Conservation (phyloP, 2,329 filamentous ascomycete genomes). For the Xylariaceae sp. region DNA sequence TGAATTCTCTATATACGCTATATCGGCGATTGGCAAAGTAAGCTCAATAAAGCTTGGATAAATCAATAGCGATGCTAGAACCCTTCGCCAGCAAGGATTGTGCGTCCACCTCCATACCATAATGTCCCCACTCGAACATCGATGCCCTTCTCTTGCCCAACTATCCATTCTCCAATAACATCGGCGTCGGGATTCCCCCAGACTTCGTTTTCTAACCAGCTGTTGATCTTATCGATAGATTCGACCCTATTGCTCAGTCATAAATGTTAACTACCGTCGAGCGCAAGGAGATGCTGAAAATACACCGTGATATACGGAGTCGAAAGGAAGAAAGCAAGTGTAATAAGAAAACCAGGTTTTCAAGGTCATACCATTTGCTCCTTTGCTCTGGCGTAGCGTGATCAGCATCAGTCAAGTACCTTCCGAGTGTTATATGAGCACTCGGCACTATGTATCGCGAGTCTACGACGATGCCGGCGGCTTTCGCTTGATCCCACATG, state of each 20-base stretch:
- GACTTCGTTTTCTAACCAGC: slow-evolving; percentile 66
- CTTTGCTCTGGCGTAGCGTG: slow-evolving; percentile 59
- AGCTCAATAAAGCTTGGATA: too few relatives aligned
- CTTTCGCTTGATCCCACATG: slow-evolving; percentile 60
- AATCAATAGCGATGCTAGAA: slow-evolving; percentile 39
- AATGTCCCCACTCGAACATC: slow-evolving; percentile 71
- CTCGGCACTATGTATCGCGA: slow-evolving; percentile 86
- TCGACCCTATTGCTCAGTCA: slow-evolving; percentile 39
- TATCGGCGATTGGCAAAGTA: too few relatives aligned
- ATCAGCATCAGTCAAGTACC: slow-evolving; percentile 71
- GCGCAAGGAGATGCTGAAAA: too few relatives aligned
- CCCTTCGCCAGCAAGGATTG: slow-evolving; percentile 61
- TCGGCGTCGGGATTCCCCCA: slow-evolving; percentile 57
- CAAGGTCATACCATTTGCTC: slow-evolving; percentile 44
- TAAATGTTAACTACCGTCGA: too few relatives aligned
- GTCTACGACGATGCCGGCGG: slow-evolving; percentile 65
- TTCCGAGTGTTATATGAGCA: slow-evolving; percentile 82
- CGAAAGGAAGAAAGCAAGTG: too few relatives aligned
- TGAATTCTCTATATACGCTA: too few relatives aligned
- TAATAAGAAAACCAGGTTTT: too few relatives aligned
- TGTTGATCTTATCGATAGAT: slow-evolving; percentile 73
- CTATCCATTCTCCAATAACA: slow-evolving; percentile 70
- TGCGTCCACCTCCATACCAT: slow-evolving; percentile 82
- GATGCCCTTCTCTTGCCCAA: slow-evolving; percentile 82
- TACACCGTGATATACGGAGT: too few relatives aligned